phyloP scores from a whole-genome alignment of 495 filamentous ascomycete species.

The Jackrogersella minutella region DNA sequence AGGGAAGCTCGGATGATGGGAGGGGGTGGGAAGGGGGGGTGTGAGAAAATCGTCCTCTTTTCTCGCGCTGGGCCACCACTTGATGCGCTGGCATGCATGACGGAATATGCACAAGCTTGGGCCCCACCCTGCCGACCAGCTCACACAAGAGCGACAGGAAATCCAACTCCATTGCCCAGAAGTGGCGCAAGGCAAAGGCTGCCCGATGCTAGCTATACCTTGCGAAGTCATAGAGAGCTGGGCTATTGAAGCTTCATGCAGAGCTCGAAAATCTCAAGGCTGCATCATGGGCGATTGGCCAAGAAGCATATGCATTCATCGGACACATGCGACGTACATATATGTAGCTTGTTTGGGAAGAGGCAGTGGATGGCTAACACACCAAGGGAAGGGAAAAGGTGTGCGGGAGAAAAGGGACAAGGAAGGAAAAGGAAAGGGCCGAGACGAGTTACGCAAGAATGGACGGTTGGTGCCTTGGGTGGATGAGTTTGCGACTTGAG shows the following conservation, averaged over 20 bases:
- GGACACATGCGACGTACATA: slow-evolving; percentile 42
- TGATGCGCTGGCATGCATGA: slow-evolving; percentile 68
- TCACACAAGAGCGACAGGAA: slow-evolving; percentile 42
- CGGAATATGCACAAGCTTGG: slow-evolving; percentile 62
- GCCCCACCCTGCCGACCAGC: slow-evolving; percentile 55
- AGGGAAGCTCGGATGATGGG: slow-evolving; percentile 50
- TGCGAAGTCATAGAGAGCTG: slow-evolving; percentile 22
- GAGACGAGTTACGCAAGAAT: slow-evolving; percentile 47
- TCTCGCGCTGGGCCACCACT: slow-evolving; percentile 58
- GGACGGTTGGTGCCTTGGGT: slow-evolving; percentile 42
- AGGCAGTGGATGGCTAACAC: slow-evolving; percentile 34
- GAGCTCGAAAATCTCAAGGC: slow-evolving; percentile 39
- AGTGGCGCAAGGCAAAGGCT: slow-evolving; percentile 48
- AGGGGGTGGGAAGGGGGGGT: slow-evolving; percentile 46
- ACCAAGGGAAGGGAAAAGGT: slow-evolving; percentile 37
- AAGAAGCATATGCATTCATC: slow-evolving; percentile 40
- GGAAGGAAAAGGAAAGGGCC: slow-evolving; percentile 47
- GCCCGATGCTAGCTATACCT: slow-evolving; percentile 44
- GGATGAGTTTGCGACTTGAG: slow-evolving; percentile 47
- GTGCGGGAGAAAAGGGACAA: slow-evolving; percentile 46
- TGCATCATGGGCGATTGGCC: slow-evolving; percentile 43
- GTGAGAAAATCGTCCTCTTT: slow-evolving; percentile 49
- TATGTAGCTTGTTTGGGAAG: slow-evolving; percentile 43
- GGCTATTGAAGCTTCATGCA: slow-evolving; percentile 34
- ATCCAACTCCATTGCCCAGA: slow-evolving; percentile 45